These are phyloP conservation scores for Pulicaria dysenterica DNA, from an alignment of 129 eudicot species.

Conservation along the genomic window DNA sequence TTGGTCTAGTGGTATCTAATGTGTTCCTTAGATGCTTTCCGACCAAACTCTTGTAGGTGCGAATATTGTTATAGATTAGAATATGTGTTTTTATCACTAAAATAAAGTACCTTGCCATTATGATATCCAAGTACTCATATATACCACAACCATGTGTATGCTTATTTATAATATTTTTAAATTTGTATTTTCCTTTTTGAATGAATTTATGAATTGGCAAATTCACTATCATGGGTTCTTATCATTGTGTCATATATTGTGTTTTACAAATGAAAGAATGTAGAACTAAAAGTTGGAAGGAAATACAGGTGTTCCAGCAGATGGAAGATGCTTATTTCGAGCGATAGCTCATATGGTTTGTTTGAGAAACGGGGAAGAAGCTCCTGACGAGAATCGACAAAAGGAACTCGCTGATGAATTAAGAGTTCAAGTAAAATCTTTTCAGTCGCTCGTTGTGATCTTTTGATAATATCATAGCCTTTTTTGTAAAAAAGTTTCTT, in stretches of 20 bases:
- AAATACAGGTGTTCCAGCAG: slow-evolving; percentile 53
- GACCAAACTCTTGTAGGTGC: too few relatives aligned
- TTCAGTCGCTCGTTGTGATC: not conserved
- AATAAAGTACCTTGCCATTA: too few relatives aligned
- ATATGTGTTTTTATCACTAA: too few relatives aligned
- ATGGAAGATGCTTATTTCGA: slow-evolving; percentile 66
- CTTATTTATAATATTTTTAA: too few relatives aligned
- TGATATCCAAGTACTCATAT: too few relatives aligned
- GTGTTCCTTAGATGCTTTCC: too few relatives aligned
- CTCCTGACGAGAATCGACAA: slow-evolving; percentile 61
- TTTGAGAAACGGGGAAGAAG: slow-evolving; percentile 56
- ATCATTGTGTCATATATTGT: not conserved
- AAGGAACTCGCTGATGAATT: slow-evolving; percentile 65
- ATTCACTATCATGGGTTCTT: not conserved
- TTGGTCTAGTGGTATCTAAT: too few relatives aligned
- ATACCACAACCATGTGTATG: too few relatives aligned
- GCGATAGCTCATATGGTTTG: slow-evolving; percentile 70
- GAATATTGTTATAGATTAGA: too few relatives aligned
- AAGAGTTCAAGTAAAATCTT: slow-evolving; percentile 50
- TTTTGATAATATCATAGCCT: not conserved
- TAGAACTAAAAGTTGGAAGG: not conserved
- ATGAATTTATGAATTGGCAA: not conserved
- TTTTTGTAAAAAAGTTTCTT: not conserved
- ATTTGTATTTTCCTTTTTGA: not conserved
- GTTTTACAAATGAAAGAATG: not conserved